Conservation (phyloP, 371 early-diverging fungal species). For the Vittaforma corneae region DNA sequence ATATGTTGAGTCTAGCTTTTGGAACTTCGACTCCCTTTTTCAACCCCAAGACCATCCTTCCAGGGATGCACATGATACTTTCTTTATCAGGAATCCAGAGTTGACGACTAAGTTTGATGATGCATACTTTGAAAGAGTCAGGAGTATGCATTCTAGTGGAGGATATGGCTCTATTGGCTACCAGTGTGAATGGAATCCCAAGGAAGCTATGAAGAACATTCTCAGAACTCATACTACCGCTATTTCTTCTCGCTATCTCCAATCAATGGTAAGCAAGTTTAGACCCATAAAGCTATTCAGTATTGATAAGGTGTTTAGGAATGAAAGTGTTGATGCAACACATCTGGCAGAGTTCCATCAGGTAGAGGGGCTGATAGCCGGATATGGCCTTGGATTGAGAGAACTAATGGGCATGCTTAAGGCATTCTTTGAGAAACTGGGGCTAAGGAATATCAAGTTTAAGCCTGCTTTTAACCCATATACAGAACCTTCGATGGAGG, state of each 20-base stretch:
- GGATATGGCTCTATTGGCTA: conserved; percentile 91
- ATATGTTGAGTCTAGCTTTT: conserved; percentile 95
- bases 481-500: conserved; percentile 98
- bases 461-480: conserved; percentile 99
- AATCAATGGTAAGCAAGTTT: conserved; percentile 69
- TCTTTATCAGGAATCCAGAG: conserved; percentile 69
- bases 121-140: conserved; percentile 78
- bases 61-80: conserved; percentile 96
- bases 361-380: conserved; percentile 95
- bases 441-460: conserved; percentile 82
- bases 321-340: conserved; percentile 95
- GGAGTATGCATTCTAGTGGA: conserved; percentile 78
- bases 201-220: conserved; percentile 83
- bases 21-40: conserved; percentile 99
- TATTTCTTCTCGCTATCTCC: conserved; percentile 78
- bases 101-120: conserved; percentile 65
- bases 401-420: conserved; percentile 91
- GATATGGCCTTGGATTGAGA: conserved; percentile 79
- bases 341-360: conserved; percentile 99
- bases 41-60: conserved; percentile 99
- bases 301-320: conserved; percentile 97
- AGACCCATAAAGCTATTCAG: conserved; percentile 91
- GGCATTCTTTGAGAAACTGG: conserved; percentile 90
- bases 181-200: conserved; percentile 77
- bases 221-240: conserved; percentile 98